Conservation (phyloP, 371 early-diverging fungal species). For the Batrachochytrium dendrobatidis region DNA sequence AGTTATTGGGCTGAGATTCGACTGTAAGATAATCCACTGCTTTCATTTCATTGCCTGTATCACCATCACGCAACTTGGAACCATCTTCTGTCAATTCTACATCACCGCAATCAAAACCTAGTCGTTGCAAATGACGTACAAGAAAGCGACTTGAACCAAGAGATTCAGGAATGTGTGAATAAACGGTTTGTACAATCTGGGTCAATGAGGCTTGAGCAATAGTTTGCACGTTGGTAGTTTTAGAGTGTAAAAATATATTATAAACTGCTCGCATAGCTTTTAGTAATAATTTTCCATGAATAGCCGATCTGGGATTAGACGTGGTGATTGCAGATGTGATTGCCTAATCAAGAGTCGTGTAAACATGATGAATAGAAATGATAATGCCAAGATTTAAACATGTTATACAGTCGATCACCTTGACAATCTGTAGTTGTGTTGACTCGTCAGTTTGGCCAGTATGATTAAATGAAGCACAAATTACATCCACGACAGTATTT, state of each 20-base stretch:
- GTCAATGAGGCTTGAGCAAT: slow-evolving; percentile 80
- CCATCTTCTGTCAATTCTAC: no score
- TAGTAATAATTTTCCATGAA: slow-evolving; percentile 71
- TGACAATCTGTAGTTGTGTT: slow-evolving; percentile 66
- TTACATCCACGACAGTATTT: slow-evolving; percentile 33
- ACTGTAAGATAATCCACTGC: no score
- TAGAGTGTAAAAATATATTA: slow-evolving; percentile 52
- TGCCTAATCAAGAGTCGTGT: slow-evolving; percentile 50
- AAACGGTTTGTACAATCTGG: slow-evolving; percentile 85
- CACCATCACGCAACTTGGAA: no score
- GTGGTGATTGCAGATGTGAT: slow-evolving; percentile 74
- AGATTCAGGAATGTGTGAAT: no score
- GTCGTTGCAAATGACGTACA: no score
- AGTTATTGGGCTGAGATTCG: no score
- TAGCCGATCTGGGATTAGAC: slow-evolving; percentile 41
- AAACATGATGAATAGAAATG: slow-evolving; percentile 28
- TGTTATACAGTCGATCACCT: slow-evolving; percentile 37
- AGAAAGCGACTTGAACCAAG: no score
- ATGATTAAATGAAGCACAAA: slow-evolving; percentile 36
- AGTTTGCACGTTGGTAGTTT: slow-evolving; percentile 68
- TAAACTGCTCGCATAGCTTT: slow-evolving; percentile 64
- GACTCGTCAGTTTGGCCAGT: slow-evolving; percentile 72
- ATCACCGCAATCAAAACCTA: no score
- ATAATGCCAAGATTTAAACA: background rate
- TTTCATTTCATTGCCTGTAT: no score